Base-by-base conservation (phyloP, 305 asterid species). In the Ilex paraguariensis region DNA sequence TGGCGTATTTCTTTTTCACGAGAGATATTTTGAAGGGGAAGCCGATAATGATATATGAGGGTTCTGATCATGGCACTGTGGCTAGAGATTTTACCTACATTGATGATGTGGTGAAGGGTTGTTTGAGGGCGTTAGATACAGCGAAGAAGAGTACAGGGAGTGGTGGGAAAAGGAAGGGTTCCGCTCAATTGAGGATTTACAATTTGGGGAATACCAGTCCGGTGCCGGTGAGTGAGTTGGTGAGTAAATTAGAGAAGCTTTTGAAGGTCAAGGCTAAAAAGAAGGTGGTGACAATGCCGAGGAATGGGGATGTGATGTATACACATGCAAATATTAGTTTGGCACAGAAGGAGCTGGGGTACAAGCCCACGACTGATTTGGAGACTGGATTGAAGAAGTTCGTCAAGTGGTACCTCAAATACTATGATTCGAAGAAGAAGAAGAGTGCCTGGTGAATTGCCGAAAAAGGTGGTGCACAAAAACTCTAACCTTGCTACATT, bases 21-120 rank as follows among this genome's bases (percentile, higher is more conserved):
- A 89, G 73, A 67, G 93, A 89, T 73, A 89, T 89, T 13, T 61
- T 86, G 60, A 76, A 78, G 59, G 84, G 96, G n/a, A 89, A 89
- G 52, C 86, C 78, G 78, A 89, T 89, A 11, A 82, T 70, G 77
- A 79, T 86, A 3, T 89, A 76, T 17, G 91, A 86, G 65, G 91
- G 90, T 32, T 64, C 73, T 55, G 65, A 84, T 77, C 95, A 84
- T 56, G 79, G 81, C 3, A 81, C 84, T 6, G 95, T 88, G 39
- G 96, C 93, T 0, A 71, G 96, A 39, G 96, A 89, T 58, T 89
- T 89, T 45, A 89, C 96, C 0, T 89, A 86, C 74, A 80, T 89
- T 60, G 96, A 89, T 77, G 96, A 89, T 66, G 85, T 89, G 16
- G 96, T 86, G 54, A 84, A 79, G 75, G 96, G 96, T 13, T 89